Evolutionary conservation across 306 rosid genomes (phyloP).

Genomic region (Dryas drummondii): DNA sequence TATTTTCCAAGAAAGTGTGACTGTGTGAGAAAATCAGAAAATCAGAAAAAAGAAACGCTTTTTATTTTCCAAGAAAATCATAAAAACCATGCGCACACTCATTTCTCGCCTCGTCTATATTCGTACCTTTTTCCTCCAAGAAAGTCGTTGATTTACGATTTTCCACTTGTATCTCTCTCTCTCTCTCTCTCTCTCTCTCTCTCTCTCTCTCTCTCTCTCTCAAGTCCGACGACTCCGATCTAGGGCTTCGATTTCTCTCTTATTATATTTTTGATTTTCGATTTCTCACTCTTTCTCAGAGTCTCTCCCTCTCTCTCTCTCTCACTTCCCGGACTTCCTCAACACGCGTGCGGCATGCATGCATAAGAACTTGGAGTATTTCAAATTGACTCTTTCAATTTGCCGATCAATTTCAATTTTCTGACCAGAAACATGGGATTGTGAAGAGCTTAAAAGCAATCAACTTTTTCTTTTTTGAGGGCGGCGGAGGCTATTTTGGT

Average conservation of each 20-base stretch:
- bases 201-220: too few species aligned
- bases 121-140: background rate
- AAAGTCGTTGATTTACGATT: background rate
- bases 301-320: background rate
- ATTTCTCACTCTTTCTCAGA: background rate
- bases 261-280: background rate
- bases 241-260: background rate
- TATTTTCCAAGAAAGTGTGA: background rate
- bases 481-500: background rate
- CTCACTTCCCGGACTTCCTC: background rate
- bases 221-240: slow-evolving; percentile 5
- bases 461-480: background rate
- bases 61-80: background rate
- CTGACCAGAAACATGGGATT: background rate
- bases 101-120: background rate
- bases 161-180: slow-evolving; percentile 3
- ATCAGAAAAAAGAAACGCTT: background rate
- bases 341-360: background rate
- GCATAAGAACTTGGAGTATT: background rate
- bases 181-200: too few species aligned
- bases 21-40: slow-evolving; percentile 6
- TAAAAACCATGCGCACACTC: background rate
- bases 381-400: background rate
- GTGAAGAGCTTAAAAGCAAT: background rate
- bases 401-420: background rate